Evolutionary conservation across 2,329 filamentous ascomycete genomes (phyloP).

Genomic region (Xylaria sp.): DNA sequence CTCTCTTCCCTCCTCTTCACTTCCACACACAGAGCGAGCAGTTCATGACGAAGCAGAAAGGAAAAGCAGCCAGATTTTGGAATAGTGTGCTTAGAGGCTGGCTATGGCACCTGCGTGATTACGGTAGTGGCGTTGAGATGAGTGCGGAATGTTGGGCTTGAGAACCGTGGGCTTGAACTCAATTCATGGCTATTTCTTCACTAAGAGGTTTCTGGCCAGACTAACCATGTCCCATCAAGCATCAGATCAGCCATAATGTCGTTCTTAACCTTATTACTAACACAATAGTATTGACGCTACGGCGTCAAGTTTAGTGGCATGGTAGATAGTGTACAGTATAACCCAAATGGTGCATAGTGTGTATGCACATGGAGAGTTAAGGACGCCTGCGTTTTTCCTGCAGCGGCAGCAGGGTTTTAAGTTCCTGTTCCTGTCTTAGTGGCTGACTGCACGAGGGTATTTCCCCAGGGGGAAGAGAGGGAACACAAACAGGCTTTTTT

Average conservation of each 20-base stretch:
- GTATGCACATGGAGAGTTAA: slow-evolving; percentile 10
- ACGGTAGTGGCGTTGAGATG: slow-evolving; percentile 21
- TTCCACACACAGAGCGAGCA: background rate
- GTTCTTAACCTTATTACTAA: background rate
- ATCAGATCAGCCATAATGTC: slow-evolving; percentile 6
- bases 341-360: slow-evolving; percentile 11
- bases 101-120: slow-evolving; percentile 17
- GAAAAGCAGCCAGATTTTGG: background rate
- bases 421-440: slow-evolving; percentile 31
- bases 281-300: background rate
- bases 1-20: background rate
- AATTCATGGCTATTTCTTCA: background rate
- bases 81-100: slow-evolving; percentile 3
- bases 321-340: slow-evolving; percentile 3
- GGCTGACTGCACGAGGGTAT: slow-evolving; percentile 31
- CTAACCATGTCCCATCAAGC: slow-evolving; percentile 4
- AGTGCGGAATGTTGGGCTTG: slow-evolving; percentile 1
- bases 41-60: background rate
- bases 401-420: slow-evolving; percentile 24
- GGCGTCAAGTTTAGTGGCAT: slow-evolving; percentile 1
- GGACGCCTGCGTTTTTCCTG: slow-evolving; percentile 18
- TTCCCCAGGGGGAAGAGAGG: slow-evolving; percentile 34
- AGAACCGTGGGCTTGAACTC: background rate
- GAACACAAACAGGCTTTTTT: slow-evolving; percentile 22
- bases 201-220: background rate